Evolutionary conservation across 148 eudicot genomes (phyloP), one percentile per base, ranked within the genome.

Genomic region (Pouteria glomerata): DNA sequence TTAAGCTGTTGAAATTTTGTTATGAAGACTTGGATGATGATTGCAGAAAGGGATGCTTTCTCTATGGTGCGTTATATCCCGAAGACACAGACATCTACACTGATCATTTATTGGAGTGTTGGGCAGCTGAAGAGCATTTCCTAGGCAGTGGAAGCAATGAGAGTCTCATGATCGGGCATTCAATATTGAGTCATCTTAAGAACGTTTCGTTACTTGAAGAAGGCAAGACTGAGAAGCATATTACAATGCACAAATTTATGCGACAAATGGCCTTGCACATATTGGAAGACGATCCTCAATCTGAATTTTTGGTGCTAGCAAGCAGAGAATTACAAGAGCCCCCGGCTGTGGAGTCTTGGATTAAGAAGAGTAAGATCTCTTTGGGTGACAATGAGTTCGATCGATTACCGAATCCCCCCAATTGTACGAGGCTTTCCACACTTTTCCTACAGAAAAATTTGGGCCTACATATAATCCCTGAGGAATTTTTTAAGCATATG

Each of bases 161-260:
- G 18, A 13, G 6, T 0, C 14, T 10, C 7, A 14, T 57, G 45
- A 33, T 12, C 3, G 64, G 58, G 21, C 29, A 44, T 27, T 4
- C 2, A n/a, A 35, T 63, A 34, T 41, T 73, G 70, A 24, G 19
- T 15, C 39, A 29, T 29, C 62, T 73, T 16, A 50, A 26, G 50
- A 39, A 73, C 26, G 51, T 73, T n/a, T 63, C 69, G 18, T 75
- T 74, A 24, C 58, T 75, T 24, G 78, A 75, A 42, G 78, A 68
- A 50, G 68, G 68, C 35, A 37, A 47, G 48, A 33, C 34, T 16
- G 29, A 61, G 0, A 6, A 68, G 11, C 30, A 58, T 24, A 73
- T 75, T 14, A 34, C 29, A 30, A 75, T 75, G 78, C 68, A 68
- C 57, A 75, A 68, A 47, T 59, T 33, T 30, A 68, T 75, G 31